A percentile compares a stretch with the other conserved stretches of the same genome.
phyloP scores from a whole-genome alignment of 768 basidiomycete genomes.

The Neoboletus subvelutipes region DNA sequence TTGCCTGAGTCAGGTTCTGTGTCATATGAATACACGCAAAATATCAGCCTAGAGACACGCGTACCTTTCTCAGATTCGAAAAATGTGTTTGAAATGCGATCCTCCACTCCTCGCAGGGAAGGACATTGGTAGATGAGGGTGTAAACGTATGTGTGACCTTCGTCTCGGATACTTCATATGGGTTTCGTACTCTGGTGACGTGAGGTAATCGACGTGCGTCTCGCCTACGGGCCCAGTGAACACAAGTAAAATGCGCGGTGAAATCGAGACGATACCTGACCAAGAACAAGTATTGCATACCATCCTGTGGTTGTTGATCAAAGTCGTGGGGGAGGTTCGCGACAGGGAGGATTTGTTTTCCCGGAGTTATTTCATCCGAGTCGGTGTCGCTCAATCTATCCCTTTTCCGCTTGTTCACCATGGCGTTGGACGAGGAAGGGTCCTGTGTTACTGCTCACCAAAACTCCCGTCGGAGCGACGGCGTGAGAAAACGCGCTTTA shows the following conservation, averaged over 20 bases:
- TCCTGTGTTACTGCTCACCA: too few species aligned
- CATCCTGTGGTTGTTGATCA: slow-evolving; percentile 63
- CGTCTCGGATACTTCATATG: slow-evolving; percentile 50
- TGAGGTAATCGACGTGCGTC: slow-evolving; percentile 67
- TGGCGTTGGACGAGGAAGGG: slow-evolving; percentile 7
- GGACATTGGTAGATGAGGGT: slow-evolving; percentile 29
- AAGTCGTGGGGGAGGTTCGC: slow-evolving; percentile 74
- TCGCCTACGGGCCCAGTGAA: slow-evolving; percentile 47
- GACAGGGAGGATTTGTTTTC: slow-evolving; percentile 77
- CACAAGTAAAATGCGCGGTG: neutral
- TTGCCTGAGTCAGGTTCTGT: slow-evolving; percentile 69
- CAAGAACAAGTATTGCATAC: slow-evolving; percentile 77
- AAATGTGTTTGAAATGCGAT: slow-evolving; percentile 55
- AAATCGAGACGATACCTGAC: slow-evolving; percentile 55
- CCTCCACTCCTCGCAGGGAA: slow-evolving; percentile 73
- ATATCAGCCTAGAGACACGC: neutral
- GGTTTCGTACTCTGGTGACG: slow-evolving; percentile 64
- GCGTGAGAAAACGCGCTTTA: slow-evolving; percentile 22
- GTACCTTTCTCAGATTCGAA: slow-evolving; percentile 60
- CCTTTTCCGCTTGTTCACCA: slow-evolving; percentile 54
- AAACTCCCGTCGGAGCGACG: neutral
- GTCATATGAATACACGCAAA: slow-evolving; percentile 5
- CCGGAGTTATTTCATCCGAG: slow-evolving; percentile 59
- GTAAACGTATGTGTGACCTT: slow-evolving; percentile 19
- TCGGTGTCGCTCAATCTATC: slow-evolving; percentile 51